Evolutionary conservation across 192 early-diverging fungal genomes (phyloP), one percentile per base, ranked within the genome.

Genomic region (Glomus cerebriforme): DNA sequence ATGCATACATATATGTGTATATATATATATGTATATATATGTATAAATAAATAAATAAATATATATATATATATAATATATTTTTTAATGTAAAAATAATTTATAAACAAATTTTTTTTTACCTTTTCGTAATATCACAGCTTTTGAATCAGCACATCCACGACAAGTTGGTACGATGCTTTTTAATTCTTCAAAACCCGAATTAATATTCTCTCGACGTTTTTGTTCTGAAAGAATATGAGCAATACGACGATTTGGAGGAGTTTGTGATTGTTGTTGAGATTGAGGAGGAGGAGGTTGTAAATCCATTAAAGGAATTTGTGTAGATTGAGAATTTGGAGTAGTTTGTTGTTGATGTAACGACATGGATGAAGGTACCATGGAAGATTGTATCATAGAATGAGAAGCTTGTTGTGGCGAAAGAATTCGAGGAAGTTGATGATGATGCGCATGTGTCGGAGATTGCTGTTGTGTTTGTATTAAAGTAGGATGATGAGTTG

Each of bases 141-240:
- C 84, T 66, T 85, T 85, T 8, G 84, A 85, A 60, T 85, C 84
- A 24, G 80, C 82, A 70, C 84, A 83, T 29, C 81, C 81, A 63
- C 60, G n/a, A 37, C 39, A 62, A 64, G 24, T 79, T 2, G 84
- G 84, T 39, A 85, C 78, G 7, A 82, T 81, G 68, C 77, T 83
- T 54, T 82, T 82, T 39, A 85, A 79, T 54, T 85, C 84, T 67
- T 83, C 81, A 73, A 85, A 85, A 0, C 84, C 84, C 0, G 75
- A 76, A 60, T 85, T 85, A 35, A 85, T 85, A 73, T 85, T 85
- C 32, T 82, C 82, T 59, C 84, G 66, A n/a, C 84, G 39, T 49
- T 85, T 85, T 59, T 85, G 81, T 71, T 85, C 84, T 6, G 81
- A 80, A 2, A 82, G 73, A 67, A 85, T 85, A 68, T 85, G 84